Evolutionary conservation across 164 flowering plant genomes (phyloP).

Genomic region (Protea cynaroides): DNA sequence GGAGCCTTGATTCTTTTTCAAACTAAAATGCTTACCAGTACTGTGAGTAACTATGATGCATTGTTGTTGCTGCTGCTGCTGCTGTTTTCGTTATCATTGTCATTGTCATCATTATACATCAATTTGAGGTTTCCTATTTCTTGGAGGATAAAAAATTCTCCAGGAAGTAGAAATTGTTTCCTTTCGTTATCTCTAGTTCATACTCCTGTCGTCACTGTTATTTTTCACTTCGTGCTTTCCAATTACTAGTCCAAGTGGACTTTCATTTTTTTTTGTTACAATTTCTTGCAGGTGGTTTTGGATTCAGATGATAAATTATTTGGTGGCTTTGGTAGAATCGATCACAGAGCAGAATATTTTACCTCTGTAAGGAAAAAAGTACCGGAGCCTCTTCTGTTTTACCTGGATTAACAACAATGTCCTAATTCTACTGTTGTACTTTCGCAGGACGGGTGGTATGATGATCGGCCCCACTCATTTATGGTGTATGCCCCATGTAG

Average conservation of each 20-base stretch:
- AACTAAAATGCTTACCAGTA: no score
- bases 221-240: not conserved
- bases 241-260: not conserved
- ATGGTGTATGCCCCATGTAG: constrained; percentile 78
- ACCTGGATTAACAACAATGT: not conserved
- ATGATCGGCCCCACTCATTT: constrained; percentile 72
- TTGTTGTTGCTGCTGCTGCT: no score
- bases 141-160: no score
- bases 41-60: no score
- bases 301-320: constrained; percentile 75
- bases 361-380: constrained; percentile 46
- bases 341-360: constrained; percentile 65
- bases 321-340: constrained; percentile 82
- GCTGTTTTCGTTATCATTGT: no score
- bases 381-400: not conserved
- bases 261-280: not conserved
- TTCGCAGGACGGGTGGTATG: constrained; percentile 73
- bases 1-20: no score
- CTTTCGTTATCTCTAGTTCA: no score
- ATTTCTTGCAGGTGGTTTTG: constrained; percentile 59
- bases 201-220: not conserved
- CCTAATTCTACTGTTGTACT: not conserved
- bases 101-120: no score
- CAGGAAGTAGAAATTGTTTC: no score
- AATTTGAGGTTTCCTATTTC: no score